phyloP scores from a whole-genome alignment of 208 protist species.

The Vickermania spadyakhi region DNA sequence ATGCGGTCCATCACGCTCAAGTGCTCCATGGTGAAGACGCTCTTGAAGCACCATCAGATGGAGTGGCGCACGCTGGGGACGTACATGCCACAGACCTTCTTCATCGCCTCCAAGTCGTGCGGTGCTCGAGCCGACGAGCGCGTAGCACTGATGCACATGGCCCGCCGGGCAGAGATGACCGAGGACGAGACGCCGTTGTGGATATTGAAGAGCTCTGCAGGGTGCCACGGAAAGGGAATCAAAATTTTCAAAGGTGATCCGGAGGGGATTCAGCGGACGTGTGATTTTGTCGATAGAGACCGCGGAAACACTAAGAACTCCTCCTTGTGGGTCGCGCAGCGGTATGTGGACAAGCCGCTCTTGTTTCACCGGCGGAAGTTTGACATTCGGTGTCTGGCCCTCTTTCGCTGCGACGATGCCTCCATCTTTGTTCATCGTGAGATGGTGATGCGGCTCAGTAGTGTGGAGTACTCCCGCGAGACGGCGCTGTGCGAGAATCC shows the following conservation, averaged over 20 bases:
- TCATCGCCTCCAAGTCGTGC: constrained; percentile 26
- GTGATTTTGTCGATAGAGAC: constrained; percentile 32
- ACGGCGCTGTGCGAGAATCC: constrained; percentile 18
- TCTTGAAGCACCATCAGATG: constrained; percentile 47
- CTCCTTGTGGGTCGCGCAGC: constrained; percentile 43
- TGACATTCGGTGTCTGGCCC: constrained; percentile 47
- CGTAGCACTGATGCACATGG: constrained; percentile 21
- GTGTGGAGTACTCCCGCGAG: constrained; percentile 21
- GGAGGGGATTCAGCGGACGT: constrained; percentile 25
- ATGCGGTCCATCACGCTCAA: constrained; percentile 70
- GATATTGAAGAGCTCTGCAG: constrained; percentile 74
- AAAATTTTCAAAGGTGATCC: constrained; percentile 55
- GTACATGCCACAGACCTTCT: constrained; percentile 61
- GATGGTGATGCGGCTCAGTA: constrained; percentile 71
- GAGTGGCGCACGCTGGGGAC: constrained; percentile 37
- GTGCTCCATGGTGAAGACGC: constrained; percentile 64
- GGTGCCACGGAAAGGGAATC: constrained; percentile 69
- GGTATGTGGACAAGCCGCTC: constrained; percentile 51
- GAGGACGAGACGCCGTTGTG: constrained; percentile 20
- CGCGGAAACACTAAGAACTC: constrained; percentile 8
- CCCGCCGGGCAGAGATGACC: neutral
- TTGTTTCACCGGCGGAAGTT: constrained; percentile 57
- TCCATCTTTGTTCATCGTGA: constrained; percentile 64
- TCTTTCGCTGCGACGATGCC: constrained; percentile 20
- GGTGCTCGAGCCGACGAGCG: constrained; percentile 36